Evolutionary conservation across 2,329 filamentous ascomycete species (phyloP), one percentile per base, ranked within the genome.

Genomic region (Xenosphaeropsis pyriputrescens): DNA sequence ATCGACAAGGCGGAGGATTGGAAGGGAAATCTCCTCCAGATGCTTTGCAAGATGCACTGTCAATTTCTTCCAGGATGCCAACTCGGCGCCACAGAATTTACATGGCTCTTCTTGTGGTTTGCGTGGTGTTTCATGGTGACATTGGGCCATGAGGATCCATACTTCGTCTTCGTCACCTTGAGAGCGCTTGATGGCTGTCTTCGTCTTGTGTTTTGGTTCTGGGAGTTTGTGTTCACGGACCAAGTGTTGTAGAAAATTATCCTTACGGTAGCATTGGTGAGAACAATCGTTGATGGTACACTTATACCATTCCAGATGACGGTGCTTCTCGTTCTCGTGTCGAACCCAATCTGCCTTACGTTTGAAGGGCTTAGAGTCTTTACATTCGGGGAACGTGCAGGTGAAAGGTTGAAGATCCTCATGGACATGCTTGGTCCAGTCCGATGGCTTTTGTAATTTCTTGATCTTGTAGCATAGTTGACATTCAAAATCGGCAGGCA

Each of bases 401-500:
- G 85, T 93, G 48, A 94, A 94, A 0, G 88, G 88, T 53, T 91
- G 83, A 1, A 94, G 75, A 54, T 95, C 88, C 58, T 94, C 88
- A 49, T 93, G 85, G 1, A 95, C 84, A 52, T 95, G 88, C 56
- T 95, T 94, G 2, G 86, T 93, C 88, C 88, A 95, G 57, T 95
- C 88, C 0, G 86, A 94, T 13, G 86, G 88, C 57, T 94, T 94
- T 49, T 79, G 74, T 49, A 91, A 86, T 50, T 77, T 85, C 64
- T 91, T 93, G 37, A 77, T 70, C 47, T 79, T 75, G 62, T 85
- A 94, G 60, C 88, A 94, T 16, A 94, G 64, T 29, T 82, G 79
- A 48, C 88, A 95, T 61, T 95, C 88, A 43, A 94, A 89, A 51
- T 89, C 78, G 3, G 86, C 85, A 1, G 88, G 88, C 6, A 95